Evolutionary conservation across 2,329 filamentous ascomycete species (phyloP), one percentile per base, ranked within the genome.

Genomic region (Pestalotiopsis sp.): DNA sequence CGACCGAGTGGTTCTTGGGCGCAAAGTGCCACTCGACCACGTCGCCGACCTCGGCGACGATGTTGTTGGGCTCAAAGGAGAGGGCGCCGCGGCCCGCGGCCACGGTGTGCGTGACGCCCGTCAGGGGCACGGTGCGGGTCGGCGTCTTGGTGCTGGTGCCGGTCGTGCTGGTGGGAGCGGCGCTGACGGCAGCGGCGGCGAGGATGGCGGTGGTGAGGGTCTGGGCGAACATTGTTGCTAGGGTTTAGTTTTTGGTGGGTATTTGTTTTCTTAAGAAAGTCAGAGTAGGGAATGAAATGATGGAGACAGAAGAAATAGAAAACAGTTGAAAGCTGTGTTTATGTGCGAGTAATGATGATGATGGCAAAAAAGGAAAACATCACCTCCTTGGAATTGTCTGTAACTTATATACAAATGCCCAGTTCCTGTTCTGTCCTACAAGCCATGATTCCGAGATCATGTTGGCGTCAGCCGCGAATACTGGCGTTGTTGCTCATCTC

Each of bases 21-120:
- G 82, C 82, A 80, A 84, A 88, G 73, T 85, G 83, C 79, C 83
- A 89, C 78, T 88, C 85, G 67, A 89, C 75, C 3, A 84, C 70
- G 68, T 86, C 84, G 68, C 85, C 86, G 7, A 81, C 67, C 11
- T 78, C 75, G 20, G 86, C 86, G 2, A 80, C 81, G 55, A 87
- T 77, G 70, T 81, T 83, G 69, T 83, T 78, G 1, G 87, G 87
- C 62, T 82, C 79, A 76, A 88, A 89, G 62, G 73, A 75, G 39
- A 88, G 80, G 58, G 81, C 81, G 30, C 76, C 79, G 4, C 77
- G 79, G 67, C 83, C 83, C 65, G 80, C 83, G n/a, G 81, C 78
- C 58, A 85, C 80, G 2, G 79, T 79, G 79, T 84, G 81, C 1
- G 83, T 85, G 26, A 81, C 77, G 14, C 80, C 78, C 1, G 81